These are phyloP conservation scores for Sideroxylon spinosum DNA, from an alignment of 179 eudicot genomes.

Conservation along the genomic window DNA sequence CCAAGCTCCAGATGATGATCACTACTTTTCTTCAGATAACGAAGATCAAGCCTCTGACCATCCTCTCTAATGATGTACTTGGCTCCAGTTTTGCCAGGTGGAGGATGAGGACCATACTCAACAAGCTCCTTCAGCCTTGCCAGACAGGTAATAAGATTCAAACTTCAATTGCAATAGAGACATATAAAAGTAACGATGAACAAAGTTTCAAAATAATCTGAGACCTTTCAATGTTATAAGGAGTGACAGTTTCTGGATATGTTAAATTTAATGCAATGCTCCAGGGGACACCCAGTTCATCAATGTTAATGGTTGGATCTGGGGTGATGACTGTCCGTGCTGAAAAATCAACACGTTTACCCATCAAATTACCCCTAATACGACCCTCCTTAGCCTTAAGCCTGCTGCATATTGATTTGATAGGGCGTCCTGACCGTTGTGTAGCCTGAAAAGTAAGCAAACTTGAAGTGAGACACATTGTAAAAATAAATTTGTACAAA, in stretches of 20 bases:
- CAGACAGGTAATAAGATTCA: background rate
- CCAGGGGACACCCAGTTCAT: constrained; percentile 98
- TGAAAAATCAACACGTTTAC: constrained; percentile 98
- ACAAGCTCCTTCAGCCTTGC: constrained; percentile 95
- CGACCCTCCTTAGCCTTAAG: constrained; percentile 98
- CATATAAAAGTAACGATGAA: background rate
- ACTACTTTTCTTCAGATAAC: constrained; percentile 93
- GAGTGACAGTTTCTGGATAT: constrained; percentile 97
- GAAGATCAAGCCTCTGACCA: constrained; percentile 99
- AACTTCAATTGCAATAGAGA: background rate
- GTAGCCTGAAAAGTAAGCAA: constrained; percentile 60
- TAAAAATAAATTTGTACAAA: background rate
- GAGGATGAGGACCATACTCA: constrained; percentile 99
- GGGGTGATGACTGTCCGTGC: constrained; percentile 99
- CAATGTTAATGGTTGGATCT: constrained; percentile 96
- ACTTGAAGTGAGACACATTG: background rate
- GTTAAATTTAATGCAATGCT: constrained; percentile 97
- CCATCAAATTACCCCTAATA: constrained; percentile 96
- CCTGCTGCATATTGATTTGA: constrained; percentile 94
- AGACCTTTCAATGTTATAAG: constrained; percentile 94
- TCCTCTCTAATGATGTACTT: constrained; percentile 96
- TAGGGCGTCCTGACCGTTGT: constrained; percentile 93
- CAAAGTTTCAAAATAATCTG: background rate
- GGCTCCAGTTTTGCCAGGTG: constrained; percentile 99
- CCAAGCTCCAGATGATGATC: constrained; percentile 98